Evolutionary conservation across 2,329 filamentous ascomycete species (phyloP).

Genomic region (Fusarium equiseti): DNA sequence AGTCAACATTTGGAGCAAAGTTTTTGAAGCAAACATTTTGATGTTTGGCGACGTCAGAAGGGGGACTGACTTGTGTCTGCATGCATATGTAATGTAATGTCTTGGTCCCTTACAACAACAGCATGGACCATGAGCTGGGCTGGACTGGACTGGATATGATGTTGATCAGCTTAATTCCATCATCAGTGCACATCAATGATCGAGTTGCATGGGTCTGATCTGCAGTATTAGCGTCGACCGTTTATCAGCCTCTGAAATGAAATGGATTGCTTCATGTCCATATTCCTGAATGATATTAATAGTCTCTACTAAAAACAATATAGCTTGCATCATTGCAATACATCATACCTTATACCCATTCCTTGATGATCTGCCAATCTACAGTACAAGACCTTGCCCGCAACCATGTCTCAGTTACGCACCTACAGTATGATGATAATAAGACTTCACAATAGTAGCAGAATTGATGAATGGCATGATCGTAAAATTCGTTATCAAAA

Average conservation of each 20-base stretch:
- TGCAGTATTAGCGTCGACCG: slow-evolving; percentile 14
- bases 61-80: slow-evolving; percentile 3
- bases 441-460: not conserved
- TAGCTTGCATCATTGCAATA: not conserved
- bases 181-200: slow-evolving; percentile 31
- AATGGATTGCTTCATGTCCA: not conserved
- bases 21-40: not conserved
- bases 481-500: slow-evolving; percentile 9
- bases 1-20: not conserved
- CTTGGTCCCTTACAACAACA: slow-evolving; percentile 1
- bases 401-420: not conserved
- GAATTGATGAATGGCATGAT: not conserved
- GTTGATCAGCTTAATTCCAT: slow-evolving; percentile 38
- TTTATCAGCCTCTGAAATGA: slow-evolving; percentile 11
- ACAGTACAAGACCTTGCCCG: not conserved
- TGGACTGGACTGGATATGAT: not conserved
- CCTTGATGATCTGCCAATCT: not conserved
- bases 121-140: slow-evolving; percentile 6
- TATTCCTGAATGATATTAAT: not conserved
- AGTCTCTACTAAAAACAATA: not conserved
- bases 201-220: slow-evolving; percentile 15
- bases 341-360: not conserved
- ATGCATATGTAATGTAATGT: not conserved
- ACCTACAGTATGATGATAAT: not conserved
- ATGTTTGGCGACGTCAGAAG: slow-evolving; percentile 23